Conservation (phyloP, 2,329 filamentous ascomycete species). For the Monosporascus cannonballus region DNA sequence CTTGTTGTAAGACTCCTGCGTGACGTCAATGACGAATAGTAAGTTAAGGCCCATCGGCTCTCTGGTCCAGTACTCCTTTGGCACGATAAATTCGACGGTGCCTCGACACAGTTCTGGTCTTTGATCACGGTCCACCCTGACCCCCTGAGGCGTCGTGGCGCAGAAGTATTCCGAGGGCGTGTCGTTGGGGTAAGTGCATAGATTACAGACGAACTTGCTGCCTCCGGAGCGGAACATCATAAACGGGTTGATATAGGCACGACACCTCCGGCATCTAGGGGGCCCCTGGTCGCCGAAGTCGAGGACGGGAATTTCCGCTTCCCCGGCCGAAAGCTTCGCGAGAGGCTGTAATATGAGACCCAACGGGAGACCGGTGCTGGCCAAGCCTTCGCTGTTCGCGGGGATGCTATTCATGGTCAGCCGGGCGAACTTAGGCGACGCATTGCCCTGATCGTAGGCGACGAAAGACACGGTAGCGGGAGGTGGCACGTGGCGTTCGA, state of each 20-base stretch:
- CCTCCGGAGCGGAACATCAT: slow-evolving; percentile 95
- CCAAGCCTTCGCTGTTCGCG: slow-evolving; percentile 69
- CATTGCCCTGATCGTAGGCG: slow-evolving; percentile 92
- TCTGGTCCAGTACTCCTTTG: slow-evolving; percentile 98
- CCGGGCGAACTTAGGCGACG: slow-evolving; percentile 88
- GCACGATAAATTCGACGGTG: slow-evolving; percentile 93
- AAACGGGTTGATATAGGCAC: slow-evolving; percentile 97
- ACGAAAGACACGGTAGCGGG: slow-evolving; percentile 85
- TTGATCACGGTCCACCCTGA: slow-evolving; percentile 81
- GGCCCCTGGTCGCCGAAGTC: slow-evolving; percentile 92
- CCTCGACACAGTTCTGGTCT: slow-evolving; percentile 84
- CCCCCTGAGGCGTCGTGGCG: slow-evolving; percentile 79
- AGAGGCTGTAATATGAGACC: slow-evolving; percentile 86
- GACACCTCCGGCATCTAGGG: slow-evolving; percentile 84
- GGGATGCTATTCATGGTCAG: slow-evolving; percentile 94
- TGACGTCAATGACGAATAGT: slow-evolving; percentile 90
- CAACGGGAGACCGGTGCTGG: slow-evolving; percentile 75
- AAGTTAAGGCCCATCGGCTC: slow-evolving; percentile 82
- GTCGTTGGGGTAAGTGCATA: slow-evolving; percentile 96
- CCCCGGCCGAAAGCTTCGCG: slow-evolving; percentile 74
- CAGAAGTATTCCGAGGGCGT: slow-evolving; percentile 89
- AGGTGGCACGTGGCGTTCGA: slow-evolving; percentile 88
- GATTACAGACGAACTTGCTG: slow-evolving; percentile 96
- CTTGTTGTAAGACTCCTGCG: slow-evolving; percentile 83
- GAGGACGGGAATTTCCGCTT: slow-evolving; percentile 81